These are phyloP conservation scores for Helotiales sp. DNA, from an alignment of 2,329 filamentous ascomycete genomes.

Conservation along the genomic window DNA sequence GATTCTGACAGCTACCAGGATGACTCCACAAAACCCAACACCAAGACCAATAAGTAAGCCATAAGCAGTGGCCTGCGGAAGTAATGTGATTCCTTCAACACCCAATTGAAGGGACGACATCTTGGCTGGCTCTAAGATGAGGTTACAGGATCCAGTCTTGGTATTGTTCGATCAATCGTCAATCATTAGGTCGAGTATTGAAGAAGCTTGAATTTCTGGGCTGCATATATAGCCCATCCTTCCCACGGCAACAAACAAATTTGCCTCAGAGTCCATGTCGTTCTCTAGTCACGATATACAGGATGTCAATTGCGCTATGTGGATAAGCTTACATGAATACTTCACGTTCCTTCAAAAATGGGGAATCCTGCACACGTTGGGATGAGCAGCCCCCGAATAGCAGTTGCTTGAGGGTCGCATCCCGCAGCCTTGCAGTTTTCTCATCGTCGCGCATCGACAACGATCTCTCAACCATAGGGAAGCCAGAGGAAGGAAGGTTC, in stretches of 20 bases:
- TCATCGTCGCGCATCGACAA: not conserved
- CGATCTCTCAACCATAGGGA: not conserved
- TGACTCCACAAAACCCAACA: slow-evolving; percentile 35
- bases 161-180: not conserved
- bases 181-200: no score
- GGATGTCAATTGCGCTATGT: not conserved
- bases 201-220: not conserved
- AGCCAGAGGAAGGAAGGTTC: not conserved
- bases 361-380: not conserved
- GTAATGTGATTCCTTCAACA: not conserved
- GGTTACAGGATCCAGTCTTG: not conserved
- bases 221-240: not conserved
- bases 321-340: not conserved
- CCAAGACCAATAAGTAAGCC: slow-evolving; percentile 50
- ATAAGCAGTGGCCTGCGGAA: slow-evolving; percentile 33
- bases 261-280: not conserved
- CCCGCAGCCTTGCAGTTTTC: not conserved
- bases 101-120: not conserved
- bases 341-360: not conserved
- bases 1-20: slow-evolving; percentile 45
- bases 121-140: not conserved
- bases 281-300: not conserved
- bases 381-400: not conserved
- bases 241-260: not conserved
- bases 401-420: no score